A percentile compares a stretch with the other conserved stretches of the same genome.
These are phyloP conservation scores for Pycnococcus provasolii DNA, from an alignment of 139 green algal species.

Conservation along the genomic window DNA sequence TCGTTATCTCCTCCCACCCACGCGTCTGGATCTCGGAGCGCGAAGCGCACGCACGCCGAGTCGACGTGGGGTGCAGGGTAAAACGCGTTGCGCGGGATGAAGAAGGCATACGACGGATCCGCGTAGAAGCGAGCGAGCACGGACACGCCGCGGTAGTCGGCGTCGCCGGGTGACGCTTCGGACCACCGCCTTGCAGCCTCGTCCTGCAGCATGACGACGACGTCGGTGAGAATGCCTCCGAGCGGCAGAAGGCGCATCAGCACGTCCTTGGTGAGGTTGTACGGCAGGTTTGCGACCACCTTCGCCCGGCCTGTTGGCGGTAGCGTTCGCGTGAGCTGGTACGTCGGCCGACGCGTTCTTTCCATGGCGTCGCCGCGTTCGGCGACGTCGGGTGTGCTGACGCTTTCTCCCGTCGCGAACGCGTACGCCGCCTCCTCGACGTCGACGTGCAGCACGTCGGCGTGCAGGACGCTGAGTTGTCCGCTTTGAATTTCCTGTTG, in stretches of 20 bases:
- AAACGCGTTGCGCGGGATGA: slow-evolving; percentile 19
- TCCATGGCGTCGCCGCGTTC: background rate
- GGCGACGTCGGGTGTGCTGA: background rate
- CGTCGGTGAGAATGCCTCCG: slow-evolving; percentile 46
- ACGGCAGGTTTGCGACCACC: slow-evolving; percentile 90
- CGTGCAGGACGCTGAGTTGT: too few species aligned
- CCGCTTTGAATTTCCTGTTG: too few species aligned
- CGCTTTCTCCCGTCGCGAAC: background rate
- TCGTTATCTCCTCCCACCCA: too few species aligned
- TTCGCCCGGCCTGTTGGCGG: slow-evolving; percentile 24
- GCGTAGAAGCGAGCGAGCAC: slow-evolving; percentile 62
- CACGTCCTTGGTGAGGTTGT: slow-evolving; percentile 93
- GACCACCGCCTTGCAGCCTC: slow-evolving; percentile 59
- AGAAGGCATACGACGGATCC: slow-evolving; percentile 47
- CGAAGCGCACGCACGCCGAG: slow-evolving; percentile 65
- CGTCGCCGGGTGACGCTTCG: slow-evolving; percentile 6
- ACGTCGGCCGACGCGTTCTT: background rate
- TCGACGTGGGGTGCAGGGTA: slow-evolving; percentile 66
- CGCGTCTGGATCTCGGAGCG: slow-evolving; percentile 35
- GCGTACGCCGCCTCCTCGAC: background rate
- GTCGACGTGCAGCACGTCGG: slow-evolving; percentile 3
- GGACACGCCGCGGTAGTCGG: slow-evolving; percentile 72
- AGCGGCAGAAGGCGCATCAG: slow-evolving; percentile 63
- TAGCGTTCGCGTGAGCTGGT: background rate
- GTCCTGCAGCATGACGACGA: slow-evolving; percentile 74